Base-by-base conservation (phyloP, 352 stramenopile genomes). In the Pythium rishiriense region DNA sequence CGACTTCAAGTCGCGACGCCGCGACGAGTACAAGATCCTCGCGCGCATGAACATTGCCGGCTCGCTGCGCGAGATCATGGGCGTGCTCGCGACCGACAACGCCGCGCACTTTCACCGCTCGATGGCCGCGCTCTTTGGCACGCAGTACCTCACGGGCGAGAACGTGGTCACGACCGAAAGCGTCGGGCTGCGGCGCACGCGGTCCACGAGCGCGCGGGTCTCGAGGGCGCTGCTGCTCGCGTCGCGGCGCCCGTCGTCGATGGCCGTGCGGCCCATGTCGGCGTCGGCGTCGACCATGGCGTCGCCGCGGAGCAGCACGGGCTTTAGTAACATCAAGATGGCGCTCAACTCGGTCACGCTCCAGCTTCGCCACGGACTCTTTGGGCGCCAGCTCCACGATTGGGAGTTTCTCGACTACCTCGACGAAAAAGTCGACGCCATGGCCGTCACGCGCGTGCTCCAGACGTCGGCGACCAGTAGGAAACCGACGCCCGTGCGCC, bases 61-160 rank as follows among this genome's bases (percentile, higher is more conserved):
- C 50, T 83, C 73, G 56, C 61, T 90, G 33, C 66, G 71, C 31
- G 81, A 90, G 51, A 76, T 90, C 48, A 83, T 85, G 78, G 73
- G 62, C 63, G 76, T 86, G 15, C 74, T 86, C 45, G 70, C 81
- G 5, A 86, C 79, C 7, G 70, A 81, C 55, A 70, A 76, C 19
- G 58, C 53, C 6, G 31, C 62, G 17, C 76, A 87, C 55, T 88
- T 88, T 39, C 81, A 90, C 55, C 76, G 74, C 50, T 79, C 73
- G 57, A 90, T 90, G 81, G 72, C 73, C 31, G 79, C 77, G 31
- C 50, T 90, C 55, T 90, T 88, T 58, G 81, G 79, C 12, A 74
- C 81, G 28, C 68, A 78, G 54, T 90, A 90, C 47, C 73, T 88
- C 45, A 84, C 81, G 29, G 81, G 81, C 0, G 53, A 83, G 14